phyloP scores from a whole-genome alignment of 495 filamentous ascomycete species.

The Clavariopsis aquatica region DNA sequence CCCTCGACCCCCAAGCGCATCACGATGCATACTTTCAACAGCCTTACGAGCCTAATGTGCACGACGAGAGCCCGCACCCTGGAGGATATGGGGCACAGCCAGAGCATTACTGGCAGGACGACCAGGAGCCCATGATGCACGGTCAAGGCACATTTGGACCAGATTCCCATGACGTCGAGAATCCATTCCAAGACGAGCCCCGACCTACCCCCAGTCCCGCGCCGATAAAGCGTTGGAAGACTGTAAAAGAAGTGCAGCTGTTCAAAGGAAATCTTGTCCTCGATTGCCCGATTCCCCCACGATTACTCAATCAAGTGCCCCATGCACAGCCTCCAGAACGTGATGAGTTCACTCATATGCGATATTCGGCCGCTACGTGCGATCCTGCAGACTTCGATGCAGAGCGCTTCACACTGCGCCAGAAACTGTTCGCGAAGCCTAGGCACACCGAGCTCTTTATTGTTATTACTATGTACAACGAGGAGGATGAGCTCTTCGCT shows the following conservation, averaged over 20 bases:
- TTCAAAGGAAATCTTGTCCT: conserved; percentile 97
- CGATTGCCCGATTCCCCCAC: conserved; percentile 93
- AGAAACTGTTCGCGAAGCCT: conserved; percentile 90
- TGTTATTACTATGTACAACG: conserved; percentile 98
- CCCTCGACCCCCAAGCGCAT: conserved; percentile 76
- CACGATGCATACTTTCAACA: conserved; percentile 84
- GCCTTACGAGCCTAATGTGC: conserved; percentile 70
- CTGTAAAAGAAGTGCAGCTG: conserved; percentile 94
- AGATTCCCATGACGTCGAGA: conserved; percentile 50
- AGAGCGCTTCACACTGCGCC: conserved; percentile 88
- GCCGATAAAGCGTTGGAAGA: conserved; percentile 91
- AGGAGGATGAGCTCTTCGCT: conserved; percentile 95
- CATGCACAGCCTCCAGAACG: conserved; percentile 79
- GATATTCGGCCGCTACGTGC: conserved; percentile 95
- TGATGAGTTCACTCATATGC: conserved; percentile 99
- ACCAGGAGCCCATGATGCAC: conserved; percentile 63
- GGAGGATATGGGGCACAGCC: conserved; percentile 57
- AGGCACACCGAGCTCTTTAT: conserved; percentile 97
- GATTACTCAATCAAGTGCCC: conserved; percentile 78
- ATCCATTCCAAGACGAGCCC: conserved; percentile 41
- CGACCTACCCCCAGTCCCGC: conserved; percentile 56
- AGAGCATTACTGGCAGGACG: conserved; percentile 57
- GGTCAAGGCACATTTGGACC: conserved; percentile 59
- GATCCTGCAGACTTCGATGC: conserved; percentile 86
- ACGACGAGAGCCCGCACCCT: conserved; percentile 58